Conservation (phyloP, 2,329 filamentous ascomycete species). For the Sclerotinia glacialis region DNA sequence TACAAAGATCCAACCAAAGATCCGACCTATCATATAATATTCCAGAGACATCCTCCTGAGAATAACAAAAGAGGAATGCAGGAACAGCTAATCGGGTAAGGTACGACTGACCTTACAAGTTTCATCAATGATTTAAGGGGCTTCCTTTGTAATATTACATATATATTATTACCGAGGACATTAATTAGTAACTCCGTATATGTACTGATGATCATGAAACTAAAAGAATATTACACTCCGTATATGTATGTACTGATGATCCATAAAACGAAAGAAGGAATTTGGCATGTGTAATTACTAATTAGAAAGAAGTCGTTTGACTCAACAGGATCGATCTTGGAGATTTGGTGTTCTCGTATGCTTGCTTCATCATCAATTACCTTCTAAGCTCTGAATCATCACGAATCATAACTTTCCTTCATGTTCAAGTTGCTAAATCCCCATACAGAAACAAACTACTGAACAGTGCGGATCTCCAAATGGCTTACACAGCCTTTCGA, state of each 20-base stretch:
- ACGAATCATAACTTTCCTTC: background rate
- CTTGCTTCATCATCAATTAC: background rate
- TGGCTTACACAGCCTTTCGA: background rate
- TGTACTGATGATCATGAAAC: background rate
- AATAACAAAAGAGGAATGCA: background rate
- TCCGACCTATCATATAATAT: background rate
- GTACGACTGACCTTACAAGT: background rate
- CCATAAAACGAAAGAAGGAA: background rate
- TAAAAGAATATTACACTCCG: too few relatives aligned
- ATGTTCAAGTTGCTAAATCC: background rate
- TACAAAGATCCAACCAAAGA: background rate
- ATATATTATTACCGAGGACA: too few relatives aligned
- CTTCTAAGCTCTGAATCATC: background rate
- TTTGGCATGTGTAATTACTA: background rate
- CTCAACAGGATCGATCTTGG: too few relatives aligned
- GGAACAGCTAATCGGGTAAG: background rate
- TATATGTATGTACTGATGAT: background rate
- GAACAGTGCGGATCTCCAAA: constrained; percentile 22
- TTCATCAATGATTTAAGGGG: constrained; percentile 5
- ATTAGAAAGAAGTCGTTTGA: background rate
- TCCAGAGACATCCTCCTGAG: background rate
- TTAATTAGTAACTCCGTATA: background rate
- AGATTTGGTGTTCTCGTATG: background rate
- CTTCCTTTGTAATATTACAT: background rate
- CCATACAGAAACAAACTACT: constrained; percentile 16